Conservation (phyloP, 1,284 basidiomycete species). For the Naganishia sp. region DNA sequence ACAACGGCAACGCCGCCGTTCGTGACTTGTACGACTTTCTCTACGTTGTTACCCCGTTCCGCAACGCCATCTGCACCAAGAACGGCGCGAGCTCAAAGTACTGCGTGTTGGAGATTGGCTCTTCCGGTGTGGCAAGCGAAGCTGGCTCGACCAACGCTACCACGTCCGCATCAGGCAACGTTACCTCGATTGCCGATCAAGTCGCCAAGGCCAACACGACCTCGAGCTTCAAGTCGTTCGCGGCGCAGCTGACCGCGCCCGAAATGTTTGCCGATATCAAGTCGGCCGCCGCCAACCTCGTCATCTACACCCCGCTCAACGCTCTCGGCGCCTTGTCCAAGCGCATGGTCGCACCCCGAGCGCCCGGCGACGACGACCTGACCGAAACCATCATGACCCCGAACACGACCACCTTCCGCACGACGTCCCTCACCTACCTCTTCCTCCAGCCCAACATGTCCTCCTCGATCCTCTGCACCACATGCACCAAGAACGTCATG, state of each 20-base stretch:
- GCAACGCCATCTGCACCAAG: constrained; percentile 69
- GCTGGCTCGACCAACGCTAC: constrained; percentile 30
- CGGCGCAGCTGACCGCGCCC: constrained; percentile 26
- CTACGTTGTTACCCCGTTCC: constrained; percentile 69
- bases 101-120: constrained; percentile 61
- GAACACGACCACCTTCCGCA: constrained; percentile 66
- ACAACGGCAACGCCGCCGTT: constrained; percentile 58
- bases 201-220: constrained; percentile 34
- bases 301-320: constrained; percentile 40
- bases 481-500: constrained; percentile 75
- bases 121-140: constrained; percentile 42
- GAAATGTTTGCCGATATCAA: constrained; percentile 38
- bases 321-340: constrained; percentile 38
- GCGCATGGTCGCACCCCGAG: constrained; percentile 40
- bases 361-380: constrained; percentile 42
- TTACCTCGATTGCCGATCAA: constrained; percentile 26
- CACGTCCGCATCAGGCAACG: constrained; percentile 25
- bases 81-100: constrained; percentile 64
- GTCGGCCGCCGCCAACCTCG: constrained; percentile 48
- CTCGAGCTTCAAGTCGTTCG: constrained; percentile 27
- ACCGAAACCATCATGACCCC: constrained; percentile 57
- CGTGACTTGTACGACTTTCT: constrained; percentile 72
- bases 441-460: constrained; percentile 64
- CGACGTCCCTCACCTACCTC: constrained; percentile 74
- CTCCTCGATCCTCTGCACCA: constrained; percentile 66